These are phyloP conservation scores for Lentinula guzmanii DNA, from an alignment of 768 basidiomycete species.

Conservation along the genomic window DNA sequence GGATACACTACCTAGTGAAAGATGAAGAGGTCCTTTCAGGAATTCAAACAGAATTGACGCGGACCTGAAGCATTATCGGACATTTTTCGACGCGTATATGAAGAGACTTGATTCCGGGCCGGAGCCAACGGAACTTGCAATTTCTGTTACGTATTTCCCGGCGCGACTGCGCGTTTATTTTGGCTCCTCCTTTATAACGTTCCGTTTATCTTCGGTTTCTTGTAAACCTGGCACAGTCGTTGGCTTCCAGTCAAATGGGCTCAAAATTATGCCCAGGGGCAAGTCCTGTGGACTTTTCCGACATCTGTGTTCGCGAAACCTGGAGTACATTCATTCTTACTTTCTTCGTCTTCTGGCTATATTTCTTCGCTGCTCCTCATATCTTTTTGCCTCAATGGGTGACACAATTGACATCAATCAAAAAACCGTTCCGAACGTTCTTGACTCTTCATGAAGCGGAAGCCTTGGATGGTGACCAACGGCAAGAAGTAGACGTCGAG, in stretches of 20 bases:
- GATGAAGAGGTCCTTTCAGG: not conserved
- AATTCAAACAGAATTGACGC: not conserved
- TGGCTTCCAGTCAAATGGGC: not conserved
- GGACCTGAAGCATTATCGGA: constrained; percentile 1
- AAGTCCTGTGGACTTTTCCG: constrained; percentile 27
- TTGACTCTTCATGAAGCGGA: constrained; percentile 39
- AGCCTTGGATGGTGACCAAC: constrained; percentile 27
- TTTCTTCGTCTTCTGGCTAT: constrained; percentile 39
- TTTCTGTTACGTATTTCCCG: not conserved
- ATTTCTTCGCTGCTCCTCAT: constrained; percentile 20
- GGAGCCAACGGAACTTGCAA: not conserved
- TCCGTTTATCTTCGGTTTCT: not conserved
- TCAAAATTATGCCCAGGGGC: not conserved
- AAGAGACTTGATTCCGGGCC: not conserved
- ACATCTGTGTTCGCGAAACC: constrained; percentile 41
- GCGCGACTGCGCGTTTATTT: not conserved
- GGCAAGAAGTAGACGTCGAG: constrained; percentile 16
- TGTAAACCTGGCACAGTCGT: not conserved
- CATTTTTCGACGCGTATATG: not conserved
- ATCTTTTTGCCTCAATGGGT: constrained; percentile 14
- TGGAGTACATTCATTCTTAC: constrained; percentile 49
- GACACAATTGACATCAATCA: constrained; percentile 14
- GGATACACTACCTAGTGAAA: constrained; percentile 7
- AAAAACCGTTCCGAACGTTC: constrained; percentile 13
- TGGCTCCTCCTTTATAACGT: not conserved